These are phyloP conservation scores for Acacia melanoxylon DNA, from an alignment of 306 rosid species.

Conservation along the genomic window DNA sequence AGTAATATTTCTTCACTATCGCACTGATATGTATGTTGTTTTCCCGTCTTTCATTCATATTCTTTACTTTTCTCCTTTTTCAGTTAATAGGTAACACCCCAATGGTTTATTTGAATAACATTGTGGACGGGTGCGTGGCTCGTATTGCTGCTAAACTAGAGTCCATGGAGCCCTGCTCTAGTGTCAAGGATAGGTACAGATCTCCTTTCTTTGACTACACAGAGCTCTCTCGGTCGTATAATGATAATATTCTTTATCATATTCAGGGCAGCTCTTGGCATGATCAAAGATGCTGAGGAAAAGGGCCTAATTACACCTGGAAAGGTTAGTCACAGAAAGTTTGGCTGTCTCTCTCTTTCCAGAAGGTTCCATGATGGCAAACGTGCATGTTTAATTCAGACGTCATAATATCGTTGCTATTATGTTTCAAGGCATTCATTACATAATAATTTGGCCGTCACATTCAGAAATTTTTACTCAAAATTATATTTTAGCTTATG, in stretches of 20 bases:
- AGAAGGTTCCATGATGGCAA: too few relatives aligned
- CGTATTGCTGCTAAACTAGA: constrained; percentile 79
- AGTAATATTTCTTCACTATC: constrained; percentile 36
- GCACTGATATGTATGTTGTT: background rate
- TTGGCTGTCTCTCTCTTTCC: too few relatives aligned
- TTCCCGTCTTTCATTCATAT: background rate
- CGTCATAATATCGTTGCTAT: background rate
- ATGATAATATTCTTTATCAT: constrained; percentile 8
- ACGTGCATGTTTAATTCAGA: background rate
- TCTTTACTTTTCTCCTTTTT: constrained; percentile 14
- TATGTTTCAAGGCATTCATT: background rate
- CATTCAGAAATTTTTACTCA: background rate
- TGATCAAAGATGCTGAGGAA: constrained; percentile 86
- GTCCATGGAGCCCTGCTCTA: constrained; percentile 73
- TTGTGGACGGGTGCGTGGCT: constrained; percentile 80
- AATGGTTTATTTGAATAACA: constrained; percentile 66
- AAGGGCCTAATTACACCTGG: constrained; percentile 82
- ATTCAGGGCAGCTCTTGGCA: constrained; percentile 65
- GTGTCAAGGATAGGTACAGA: constrained; percentile 68
- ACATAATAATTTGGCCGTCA: background rate
- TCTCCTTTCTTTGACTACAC: background rate
- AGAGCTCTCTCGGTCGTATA: background rate
- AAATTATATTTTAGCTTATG: background rate
- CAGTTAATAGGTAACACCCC: constrained; percentile 80
- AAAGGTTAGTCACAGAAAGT: constrained; percentile 48